Evolutionary conservation across 192 early-diverging fungal genomes (phyloP), one percentile per base, ranked within the genome.

Genomic region (Backusella morwellensis): DNA sequence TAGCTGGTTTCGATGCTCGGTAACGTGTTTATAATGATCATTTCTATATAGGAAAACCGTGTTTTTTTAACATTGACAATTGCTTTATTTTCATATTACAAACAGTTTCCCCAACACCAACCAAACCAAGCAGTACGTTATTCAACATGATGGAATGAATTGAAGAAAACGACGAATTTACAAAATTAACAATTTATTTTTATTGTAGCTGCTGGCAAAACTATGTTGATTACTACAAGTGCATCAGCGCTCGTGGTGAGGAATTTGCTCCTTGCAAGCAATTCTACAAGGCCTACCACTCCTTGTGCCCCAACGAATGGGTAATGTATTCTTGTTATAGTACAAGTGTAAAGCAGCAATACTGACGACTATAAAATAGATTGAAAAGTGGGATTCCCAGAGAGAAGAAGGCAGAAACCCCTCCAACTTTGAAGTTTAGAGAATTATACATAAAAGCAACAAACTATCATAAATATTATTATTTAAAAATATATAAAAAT

Each of bases 101-200:
- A 38, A n/a, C 41, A 82, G 81, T 80, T 99, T 99, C 92, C 97
- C 97, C 78, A 99, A 99, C 93, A 92, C 91, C 82, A 98, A 99
- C 90, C 97, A 99, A 92, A 97, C 95, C 80, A 97, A 95, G 91
- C 93, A 95, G 78, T 79, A 79, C 19, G 75, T 70, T 54, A 23
- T 50, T 50, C 12, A 29, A 29, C 23, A 26, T 42, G 7, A 70
- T 15, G 23, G 4, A 35, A 67, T 23, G 15, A 42, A 66, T 35
- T 34, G 35, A 19, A 23, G 17, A 38, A 7, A 36, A 21, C 21
- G 15, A 17, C 35, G 66, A 67, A 67, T 67, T 14, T 17, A 15
- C 26, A 14, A 34, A 68, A n/a, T 56, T 42, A 41, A 50, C 23
- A 17, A 47, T 32, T 69, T 9, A 35, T 29, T 15, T 59, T 66